Conservation (phyloP, 176 grass and related monocot species). For the Bonia amplexicaulis region DNA sequence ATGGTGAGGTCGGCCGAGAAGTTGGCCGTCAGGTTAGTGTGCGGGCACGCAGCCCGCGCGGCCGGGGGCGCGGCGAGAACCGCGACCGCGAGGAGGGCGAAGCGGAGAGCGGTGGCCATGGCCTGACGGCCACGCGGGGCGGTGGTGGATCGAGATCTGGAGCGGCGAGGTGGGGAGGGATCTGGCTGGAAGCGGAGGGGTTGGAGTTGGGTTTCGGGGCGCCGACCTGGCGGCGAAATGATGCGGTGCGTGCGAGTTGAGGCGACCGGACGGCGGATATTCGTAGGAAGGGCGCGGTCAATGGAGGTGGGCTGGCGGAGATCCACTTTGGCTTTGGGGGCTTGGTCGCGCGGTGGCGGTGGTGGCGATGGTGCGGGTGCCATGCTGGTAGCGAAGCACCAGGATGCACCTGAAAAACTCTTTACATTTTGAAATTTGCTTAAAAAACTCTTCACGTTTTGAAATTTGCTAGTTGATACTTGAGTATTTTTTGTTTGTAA, state of each 20-base stretch:
- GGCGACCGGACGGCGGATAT: neutral
- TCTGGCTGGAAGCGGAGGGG: slow-evolving; percentile 31
- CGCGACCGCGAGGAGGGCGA: neutral
- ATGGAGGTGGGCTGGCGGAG: slow-evolving; percentile 8
- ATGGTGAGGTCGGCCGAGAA: slow-evolving; percentile 72
- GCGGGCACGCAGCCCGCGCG: slow-evolving; percentile 37
- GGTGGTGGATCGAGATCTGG: slow-evolving; percentile 46
- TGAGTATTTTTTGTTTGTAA: too few species aligned
- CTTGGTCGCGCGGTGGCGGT: neutral
- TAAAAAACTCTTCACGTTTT: too few species aligned
- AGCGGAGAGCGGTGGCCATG: slow-evolving; percentile 23
- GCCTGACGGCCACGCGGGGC: neutral
- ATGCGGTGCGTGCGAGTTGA: neutral
- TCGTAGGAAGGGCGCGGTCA: neutral
- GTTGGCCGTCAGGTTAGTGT: slow-evolving; percentile 47
- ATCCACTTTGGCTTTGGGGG: slow-evolving; percentile 18
- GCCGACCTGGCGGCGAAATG: neutral
- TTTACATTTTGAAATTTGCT: too few species aligned
- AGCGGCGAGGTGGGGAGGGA: slow-evolving; percentile 17
- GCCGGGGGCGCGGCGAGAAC: neutral
- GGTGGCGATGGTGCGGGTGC: slow-evolving; percentile 18
- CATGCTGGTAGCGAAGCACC: slow-evolving; percentile 11
- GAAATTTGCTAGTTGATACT: too few species aligned
- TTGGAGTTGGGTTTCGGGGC: slow-evolving; percentile 1
- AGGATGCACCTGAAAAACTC: neutral